Evolutionary conservation across 2,329 filamentous ascomycete species (phyloP).

Genomic region (Pseudogymnoascus sp.): DNA sequence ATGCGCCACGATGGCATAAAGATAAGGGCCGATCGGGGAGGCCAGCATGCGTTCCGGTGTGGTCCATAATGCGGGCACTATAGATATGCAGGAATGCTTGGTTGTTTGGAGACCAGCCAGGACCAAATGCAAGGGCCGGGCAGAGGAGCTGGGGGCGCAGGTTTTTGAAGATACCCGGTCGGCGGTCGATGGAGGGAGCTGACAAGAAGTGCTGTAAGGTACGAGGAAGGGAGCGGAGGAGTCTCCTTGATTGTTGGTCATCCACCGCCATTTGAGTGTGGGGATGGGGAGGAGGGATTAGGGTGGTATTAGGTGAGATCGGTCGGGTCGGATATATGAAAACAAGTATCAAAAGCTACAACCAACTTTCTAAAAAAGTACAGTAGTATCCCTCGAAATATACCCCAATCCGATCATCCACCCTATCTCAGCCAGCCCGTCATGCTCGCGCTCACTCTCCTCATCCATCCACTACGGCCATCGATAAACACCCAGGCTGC

Average conservation of each 20-base stretch:
- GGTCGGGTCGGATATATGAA: not conserved
- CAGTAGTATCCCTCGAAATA: not conserved
- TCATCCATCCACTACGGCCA: not conserved
- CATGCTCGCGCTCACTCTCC: not conserved
- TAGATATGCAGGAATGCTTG: slow-evolving; percentile 5
- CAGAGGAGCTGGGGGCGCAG: not conserved
- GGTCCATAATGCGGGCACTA: not conserved
- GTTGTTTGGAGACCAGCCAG: not conserved
- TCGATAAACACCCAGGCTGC: not conserved
- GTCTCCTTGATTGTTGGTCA: not conserved
- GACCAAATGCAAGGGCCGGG: not conserved
- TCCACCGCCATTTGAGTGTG: not conserved
- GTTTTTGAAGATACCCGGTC: not conserved
- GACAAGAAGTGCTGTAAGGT: not conserved
- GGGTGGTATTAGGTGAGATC: not conserved
- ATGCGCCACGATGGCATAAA: not conserved
- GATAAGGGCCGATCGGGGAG: slow-evolving; percentile 6
- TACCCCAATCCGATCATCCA: not conserved
- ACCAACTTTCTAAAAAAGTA: not conserved
- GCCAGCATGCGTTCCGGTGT: not conserved
- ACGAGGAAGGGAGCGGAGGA: not conserved
- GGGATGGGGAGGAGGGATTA: not conserved
- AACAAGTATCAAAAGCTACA: not conserved
- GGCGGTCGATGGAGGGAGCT: not conserved
- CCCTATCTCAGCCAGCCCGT: not conserved